A percentile compares a stretch with the other conserved stretches of the same genome.
These are phyloP conservation scores for Ceratocystis diversiconidia DNA, from an alignment of 2,329 filamentous ascomycete genomes.

Conservation along the genomic window DNA sequence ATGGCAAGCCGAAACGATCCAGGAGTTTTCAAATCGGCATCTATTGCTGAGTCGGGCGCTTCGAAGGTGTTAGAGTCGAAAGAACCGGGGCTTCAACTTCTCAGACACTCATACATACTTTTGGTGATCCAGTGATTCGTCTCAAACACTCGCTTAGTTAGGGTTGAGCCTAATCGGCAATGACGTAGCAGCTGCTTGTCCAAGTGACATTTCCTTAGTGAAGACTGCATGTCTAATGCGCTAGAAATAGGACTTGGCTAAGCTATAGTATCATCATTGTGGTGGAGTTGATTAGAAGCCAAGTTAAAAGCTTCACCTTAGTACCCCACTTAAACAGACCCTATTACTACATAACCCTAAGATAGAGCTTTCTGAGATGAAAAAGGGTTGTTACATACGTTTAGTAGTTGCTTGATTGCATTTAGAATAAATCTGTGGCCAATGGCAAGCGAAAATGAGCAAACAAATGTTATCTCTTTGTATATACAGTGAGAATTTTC, in stretches of 20 bases:
- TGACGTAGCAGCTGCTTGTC: neutral
- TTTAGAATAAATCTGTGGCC: too few species aligned
- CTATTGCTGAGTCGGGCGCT: neutral
- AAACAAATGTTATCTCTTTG: too few species aligned
- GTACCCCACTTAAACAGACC: neutral
- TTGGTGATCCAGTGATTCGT: constrained; percentile 13
- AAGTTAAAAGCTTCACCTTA: neutral
- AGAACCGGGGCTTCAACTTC: neutral
- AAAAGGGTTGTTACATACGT: neutral
- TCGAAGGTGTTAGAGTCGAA: neutral
- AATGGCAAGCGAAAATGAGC: too few species aligned
- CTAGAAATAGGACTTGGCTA: neutral
- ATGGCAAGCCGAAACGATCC: constrained; percentile 41
- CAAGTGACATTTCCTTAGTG: neutral
- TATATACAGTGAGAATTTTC: too few species aligned
- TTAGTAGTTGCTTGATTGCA: neutral
- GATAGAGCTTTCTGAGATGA: neutral
- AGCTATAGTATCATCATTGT: neutral
- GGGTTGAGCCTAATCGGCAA: neutral
- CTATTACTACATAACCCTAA: neutral
- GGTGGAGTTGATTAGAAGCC: neutral
- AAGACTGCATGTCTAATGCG: neutral
- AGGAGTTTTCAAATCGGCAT: neutral
- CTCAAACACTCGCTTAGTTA: neutral
- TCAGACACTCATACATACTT: neutral